These are phyloP conservation scores for Yarrowia keelungensis DNA, from an alignment of 805 yeast genomes.

Conservation along the genomic window DNA sequence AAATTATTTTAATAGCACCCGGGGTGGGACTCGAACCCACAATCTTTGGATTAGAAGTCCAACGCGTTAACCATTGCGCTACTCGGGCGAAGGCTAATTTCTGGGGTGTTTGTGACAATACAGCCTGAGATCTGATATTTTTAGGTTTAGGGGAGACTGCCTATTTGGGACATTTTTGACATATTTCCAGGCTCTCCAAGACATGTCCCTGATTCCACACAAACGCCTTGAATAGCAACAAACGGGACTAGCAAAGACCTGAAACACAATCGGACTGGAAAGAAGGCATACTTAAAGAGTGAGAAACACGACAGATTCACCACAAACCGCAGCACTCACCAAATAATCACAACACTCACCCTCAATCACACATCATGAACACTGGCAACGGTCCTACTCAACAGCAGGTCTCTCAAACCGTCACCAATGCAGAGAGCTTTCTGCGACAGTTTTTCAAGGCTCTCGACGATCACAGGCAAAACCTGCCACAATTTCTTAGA, in stretches of 20 bases:
- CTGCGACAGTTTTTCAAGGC: constrained; percentile 48
- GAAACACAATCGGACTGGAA: too few species aligned
- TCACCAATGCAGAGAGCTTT: constrained; percentile 44
- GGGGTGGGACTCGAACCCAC: constrained; percentile 48
- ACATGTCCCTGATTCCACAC: constrained; percentile 1
- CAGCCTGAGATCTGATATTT: neutral
- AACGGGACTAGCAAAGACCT: neutral
- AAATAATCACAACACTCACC: neutral
- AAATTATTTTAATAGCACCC: constrained; percentile 38
- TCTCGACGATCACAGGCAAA: constrained; percentile 48
- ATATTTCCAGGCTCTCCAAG: constrained; percentile 3
- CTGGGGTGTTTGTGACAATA: neutral
- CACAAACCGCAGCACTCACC: neutral
- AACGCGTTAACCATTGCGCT: constrained; percentile 45
- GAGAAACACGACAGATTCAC: neutral
- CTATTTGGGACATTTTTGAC: constrained; percentile 15
- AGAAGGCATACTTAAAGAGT: too few species aligned
- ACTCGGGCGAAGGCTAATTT: constrained; percentile 39
- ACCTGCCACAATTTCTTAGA: constrained; percentile 44
- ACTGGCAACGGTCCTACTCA: neutral
- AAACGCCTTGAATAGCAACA: constrained; percentile 2
- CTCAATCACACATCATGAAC: constrained; percentile 6
- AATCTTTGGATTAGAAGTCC: constrained; percentile 43
- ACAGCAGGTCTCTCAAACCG: constrained; percentile 12
- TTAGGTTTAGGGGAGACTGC: neutral